These are phyloP conservation scores for Prunus padus DNA, from an alignment of 306 rosid genomes.

Conservation along the genomic window DNA sequence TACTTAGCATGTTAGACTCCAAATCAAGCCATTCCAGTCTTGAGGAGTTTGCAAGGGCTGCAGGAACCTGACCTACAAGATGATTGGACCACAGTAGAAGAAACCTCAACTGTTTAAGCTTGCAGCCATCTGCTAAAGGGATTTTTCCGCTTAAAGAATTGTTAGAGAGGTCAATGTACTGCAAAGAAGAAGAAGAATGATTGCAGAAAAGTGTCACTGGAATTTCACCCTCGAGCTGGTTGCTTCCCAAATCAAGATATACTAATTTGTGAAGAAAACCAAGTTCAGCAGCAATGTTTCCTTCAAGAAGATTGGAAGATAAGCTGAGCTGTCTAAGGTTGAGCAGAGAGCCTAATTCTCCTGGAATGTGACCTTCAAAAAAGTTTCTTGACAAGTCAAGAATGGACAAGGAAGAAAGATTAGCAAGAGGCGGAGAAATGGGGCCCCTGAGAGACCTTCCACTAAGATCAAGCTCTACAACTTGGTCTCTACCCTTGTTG, in stretches of 20 bases:
- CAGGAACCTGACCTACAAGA: slow-evolving; percentile 63
- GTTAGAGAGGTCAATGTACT: slow-evolving; percentile 75
- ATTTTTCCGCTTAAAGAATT: slow-evolving; percentile 67
- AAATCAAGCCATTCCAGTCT: slow-evolving; percentile 82
- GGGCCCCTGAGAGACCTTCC: slow-evolving; percentile 60
- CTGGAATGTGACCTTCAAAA: slow-evolving; percentile 67
- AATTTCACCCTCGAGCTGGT: slow-evolving; percentile 59
- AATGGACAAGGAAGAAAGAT: slow-evolving; percentile 62
- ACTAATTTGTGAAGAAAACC: slow-evolving; percentile 61
- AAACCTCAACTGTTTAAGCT: slow-evolving; percentile 52
- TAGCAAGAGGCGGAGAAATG: slow-evolving; percentile 66
- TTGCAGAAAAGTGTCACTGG: slow-evolving; percentile 74
- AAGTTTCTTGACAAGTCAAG: slow-evolving; percentile 78
- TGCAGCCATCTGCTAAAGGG: slow-evolving; percentile 56
- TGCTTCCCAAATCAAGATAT: slow-evolving; percentile 76
- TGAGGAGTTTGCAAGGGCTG: slow-evolving; percentile 66
- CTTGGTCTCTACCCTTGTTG: slow-evolving; percentile 51
- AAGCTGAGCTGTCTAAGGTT: slow-evolving; percentile 61
- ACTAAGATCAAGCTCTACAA: slow-evolving; percentile 76
- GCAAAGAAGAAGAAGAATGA: slow-evolving; percentile 50
- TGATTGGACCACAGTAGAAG: slow-evolving; percentile 84
- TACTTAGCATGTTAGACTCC: slow-evolving; percentile 64
- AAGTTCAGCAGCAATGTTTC: slow-evolving; percentile 55
- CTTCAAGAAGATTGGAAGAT: slow-evolving; percentile 57
- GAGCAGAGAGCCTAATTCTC: slow-evolving; percentile 56